phyloP scores from a whole-genome alignment of 768 basidiomycete genomes.

The Candolleomyces aberdarensis region DNA sequence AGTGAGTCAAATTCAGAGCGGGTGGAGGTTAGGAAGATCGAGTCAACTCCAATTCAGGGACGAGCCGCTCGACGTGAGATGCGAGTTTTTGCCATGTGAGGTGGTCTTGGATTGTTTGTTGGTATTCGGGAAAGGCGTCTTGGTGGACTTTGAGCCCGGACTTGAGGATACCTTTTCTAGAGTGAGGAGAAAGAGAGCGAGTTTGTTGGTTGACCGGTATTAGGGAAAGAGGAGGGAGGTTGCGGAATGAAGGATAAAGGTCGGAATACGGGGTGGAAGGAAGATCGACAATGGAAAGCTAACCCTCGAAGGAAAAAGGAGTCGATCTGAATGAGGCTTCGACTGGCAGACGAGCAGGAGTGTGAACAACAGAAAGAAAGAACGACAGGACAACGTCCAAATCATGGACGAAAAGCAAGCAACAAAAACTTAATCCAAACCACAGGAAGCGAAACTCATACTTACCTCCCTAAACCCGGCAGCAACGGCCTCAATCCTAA shows the following conservation, averaged over 20 bases:
- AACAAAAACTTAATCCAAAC: too few species aligned
- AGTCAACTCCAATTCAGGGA: constrained; percentile 57
- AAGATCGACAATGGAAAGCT: too few species aligned
- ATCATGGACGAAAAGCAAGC: too few species aligned
- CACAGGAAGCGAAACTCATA: not conserved
- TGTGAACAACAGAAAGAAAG: not conserved
- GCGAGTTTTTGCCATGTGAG: constrained; percentile 74
- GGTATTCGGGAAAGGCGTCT: constrained; percentile 61
- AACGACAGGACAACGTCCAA: too few species aligned
- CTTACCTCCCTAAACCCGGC: constrained; percentile 79
- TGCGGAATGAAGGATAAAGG: too few species aligned
- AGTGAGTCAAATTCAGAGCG: constrained; percentile 51
- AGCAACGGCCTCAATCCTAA: constrained; percentile 62
- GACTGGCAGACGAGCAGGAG: too few species aligned
- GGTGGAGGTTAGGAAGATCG: constrained; percentile 54
- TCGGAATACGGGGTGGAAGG: too few species aligned
- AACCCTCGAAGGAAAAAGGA: too few species aligned
- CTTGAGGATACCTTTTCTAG: constrained; percentile 62
- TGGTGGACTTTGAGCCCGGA: constrained; percentile 62
- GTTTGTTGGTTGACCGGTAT: too few species aligned
- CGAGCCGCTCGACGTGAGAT: constrained; percentile 68
- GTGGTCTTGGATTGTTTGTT: constrained; percentile 62
- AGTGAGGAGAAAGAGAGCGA: not conserved
- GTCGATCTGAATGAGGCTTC: too few species aligned
- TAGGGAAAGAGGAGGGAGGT: too few species aligned